Base-by-base conservation (phyloP, 495 filamentous ascomycete genomes). In the Bacidia gigantensis region DNA sequence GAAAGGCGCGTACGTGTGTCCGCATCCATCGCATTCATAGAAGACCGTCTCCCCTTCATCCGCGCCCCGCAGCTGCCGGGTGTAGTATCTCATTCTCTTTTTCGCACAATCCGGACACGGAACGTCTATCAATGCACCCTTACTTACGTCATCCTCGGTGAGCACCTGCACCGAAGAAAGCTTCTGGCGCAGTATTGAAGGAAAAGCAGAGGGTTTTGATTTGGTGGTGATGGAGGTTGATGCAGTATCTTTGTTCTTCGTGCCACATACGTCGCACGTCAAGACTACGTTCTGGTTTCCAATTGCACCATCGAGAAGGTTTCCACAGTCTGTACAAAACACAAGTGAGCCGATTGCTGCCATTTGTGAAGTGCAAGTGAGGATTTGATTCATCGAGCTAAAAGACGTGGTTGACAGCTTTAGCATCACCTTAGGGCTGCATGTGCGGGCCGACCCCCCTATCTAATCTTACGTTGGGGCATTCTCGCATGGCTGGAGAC, bases 11-110 rank as follows among this genome's bases (percentile, higher is more conserved):
- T 75, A 93, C 86, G 82, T 89, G 64, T 87, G 70, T 52, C 87
- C 85, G 62, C 89, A 95, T 3, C 38, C 26, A 2, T 38, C 32
- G 68, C 89, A 95, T 24, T 74, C 81, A 65, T 86, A 93, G 58
- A 95, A 89, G 35, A 92, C 82, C 1, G 89, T 95, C 58, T 80
- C 85, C 48, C 93, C 93, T 76, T 97, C 93, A 66, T 97, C 92
- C 3, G 92, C 93, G 71, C 87, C 82, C 52, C 90, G 78, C 63
- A 95, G 69, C 64, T 98, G 93, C 46, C 87, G 77, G 2, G 86
- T 82, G 25, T 82, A 86, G 64, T 78, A 97, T 62, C 80, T 84
- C 67, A 97, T 86, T 61, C 95, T 84, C 43, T 77, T 80, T 48
- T 79, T 75, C 3, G 83, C 88, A 64, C 90, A 97, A 57, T 84